A percentile compares a stretch with the other conserved stretches of the same genome.
phyloP scores from a whole-genome alignment of 176 grass and related monocot genomes.

The Neostapfia colusana region DNA sequence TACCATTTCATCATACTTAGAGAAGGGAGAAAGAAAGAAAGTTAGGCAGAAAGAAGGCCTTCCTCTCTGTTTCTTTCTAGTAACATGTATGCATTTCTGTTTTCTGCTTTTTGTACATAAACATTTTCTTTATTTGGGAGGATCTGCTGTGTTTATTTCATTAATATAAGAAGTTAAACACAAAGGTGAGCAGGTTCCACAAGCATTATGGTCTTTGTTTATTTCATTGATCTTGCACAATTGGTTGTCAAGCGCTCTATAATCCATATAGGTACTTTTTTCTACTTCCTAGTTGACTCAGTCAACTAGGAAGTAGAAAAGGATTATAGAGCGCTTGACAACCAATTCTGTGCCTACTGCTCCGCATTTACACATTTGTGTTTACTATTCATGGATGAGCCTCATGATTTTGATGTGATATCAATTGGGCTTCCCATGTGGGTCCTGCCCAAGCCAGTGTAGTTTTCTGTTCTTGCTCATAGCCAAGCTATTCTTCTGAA shows the following conservation, averaged over 20 bases:
- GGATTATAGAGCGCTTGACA: no score
- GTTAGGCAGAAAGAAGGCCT: conserved; percentile 10
- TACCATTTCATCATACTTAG: not conserved
- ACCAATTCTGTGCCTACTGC: no score
- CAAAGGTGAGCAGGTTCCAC: not conserved
- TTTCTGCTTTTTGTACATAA: conserved; percentile 5
- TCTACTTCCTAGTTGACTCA: not conserved
- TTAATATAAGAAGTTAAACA: conserved; percentile 22
- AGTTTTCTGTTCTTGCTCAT: not conserved
- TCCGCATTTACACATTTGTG: no score
- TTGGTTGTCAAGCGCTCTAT: conserved; percentile 5
- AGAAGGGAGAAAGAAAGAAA: not conserved
- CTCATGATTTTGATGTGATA: not conserved
- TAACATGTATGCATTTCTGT: not conserved
- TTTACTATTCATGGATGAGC: not conserved
- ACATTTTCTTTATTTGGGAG: conserved; percentile 6
- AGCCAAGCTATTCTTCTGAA: conserved; percentile 5
- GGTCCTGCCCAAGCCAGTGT: not conserved
- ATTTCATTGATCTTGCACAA: not conserved
- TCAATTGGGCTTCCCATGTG: conserved; percentile 28
- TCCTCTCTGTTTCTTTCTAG: not conserved
- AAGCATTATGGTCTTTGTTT: conserved; percentile 9
- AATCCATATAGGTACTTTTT: not conserved
- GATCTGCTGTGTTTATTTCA: not conserved
- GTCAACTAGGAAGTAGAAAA: no score